Evolutionary conservation across 441 rosid species (phyloP).

Genomic region (Euphorbia celastroides): DNA sequence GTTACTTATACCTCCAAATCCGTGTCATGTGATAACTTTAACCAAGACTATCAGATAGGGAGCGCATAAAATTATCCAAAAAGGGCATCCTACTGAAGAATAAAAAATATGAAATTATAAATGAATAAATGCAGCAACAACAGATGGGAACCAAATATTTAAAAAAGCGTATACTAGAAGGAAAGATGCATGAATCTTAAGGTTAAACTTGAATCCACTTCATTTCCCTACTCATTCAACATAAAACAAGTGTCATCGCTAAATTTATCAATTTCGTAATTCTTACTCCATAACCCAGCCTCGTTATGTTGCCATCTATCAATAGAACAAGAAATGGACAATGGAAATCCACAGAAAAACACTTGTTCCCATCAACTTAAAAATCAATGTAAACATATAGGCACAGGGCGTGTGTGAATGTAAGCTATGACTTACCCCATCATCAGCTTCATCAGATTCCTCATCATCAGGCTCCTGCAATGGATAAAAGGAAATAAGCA

Average conservation of each 20-base stretch:
- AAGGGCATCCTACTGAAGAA: background rate
- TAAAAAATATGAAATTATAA: background rate
- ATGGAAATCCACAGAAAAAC: background rate
- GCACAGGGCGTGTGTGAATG: background rate
- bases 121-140: background rate
- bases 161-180: background rate
- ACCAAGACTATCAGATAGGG: background rate
- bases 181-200: background rate
- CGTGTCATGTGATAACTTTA: background rate
- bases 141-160: background rate
- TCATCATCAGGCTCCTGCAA: slow-evolving; percentile 84
- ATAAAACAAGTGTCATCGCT: background rate
- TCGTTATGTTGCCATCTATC: background rate
- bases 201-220: background rate
- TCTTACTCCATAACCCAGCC: background rate
- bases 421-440: slow-evolving; percentile 44
- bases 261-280: background rate
- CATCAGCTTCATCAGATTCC: slow-evolving; percentile 67
- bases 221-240: background rate
- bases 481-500: slow-evolving; percentile 13
- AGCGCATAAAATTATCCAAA: background rate
- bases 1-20: background rate
- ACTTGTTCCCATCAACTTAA: background rate
- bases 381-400: background rate
- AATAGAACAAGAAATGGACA: background rate